Evolutionary conservation across 257 asterid species (phyloP).

Genomic region (Datura wrightii): DNA sequence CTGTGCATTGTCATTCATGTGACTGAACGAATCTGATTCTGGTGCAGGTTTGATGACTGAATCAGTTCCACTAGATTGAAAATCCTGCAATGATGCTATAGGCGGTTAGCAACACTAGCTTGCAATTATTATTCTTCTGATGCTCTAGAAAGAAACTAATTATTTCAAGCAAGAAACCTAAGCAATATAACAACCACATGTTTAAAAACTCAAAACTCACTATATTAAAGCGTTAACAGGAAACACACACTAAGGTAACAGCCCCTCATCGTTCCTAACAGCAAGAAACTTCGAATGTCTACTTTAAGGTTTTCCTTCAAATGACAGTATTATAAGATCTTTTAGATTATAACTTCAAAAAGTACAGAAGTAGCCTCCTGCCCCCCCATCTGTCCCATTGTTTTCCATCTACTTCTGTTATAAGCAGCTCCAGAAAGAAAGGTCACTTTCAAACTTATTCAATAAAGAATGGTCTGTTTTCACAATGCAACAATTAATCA

Average conservation of each 20-base stretch:
- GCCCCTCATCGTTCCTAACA: background rate
- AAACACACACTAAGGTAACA: background rate
- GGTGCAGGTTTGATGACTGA: constrained; percentile 41
- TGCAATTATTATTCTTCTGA: constrained; percentile 1
- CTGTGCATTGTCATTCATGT: constrained; percentile 40
- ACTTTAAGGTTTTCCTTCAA: background rate
- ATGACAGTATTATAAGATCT: background rate
- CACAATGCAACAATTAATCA: background rate
- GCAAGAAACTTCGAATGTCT: background rate
- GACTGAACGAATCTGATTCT: constrained; percentile 37
- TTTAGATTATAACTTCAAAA: background rate
- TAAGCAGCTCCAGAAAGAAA: constrained; percentile 12
- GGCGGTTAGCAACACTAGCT: constrained; percentile 10
- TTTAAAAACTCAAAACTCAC: background rate
- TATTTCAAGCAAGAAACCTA: background rate
- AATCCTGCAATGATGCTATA: constrained; percentile 56
- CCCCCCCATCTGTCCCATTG: background rate
- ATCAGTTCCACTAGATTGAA: constrained; percentile 50
- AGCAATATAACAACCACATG: background rate
- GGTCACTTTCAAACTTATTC: background rate
- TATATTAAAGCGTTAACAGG: background rate
- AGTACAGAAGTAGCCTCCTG: background rate
- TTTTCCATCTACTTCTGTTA: background rate
- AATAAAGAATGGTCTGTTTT: background rate
- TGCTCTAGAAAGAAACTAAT: background rate